Percentiles rank a stretch among this genome's conserved stretches.
Evolutionary conservation across 768 basidiomycete species (phyloP).

Genomic region (Coprinopsis sp.): DNA sequence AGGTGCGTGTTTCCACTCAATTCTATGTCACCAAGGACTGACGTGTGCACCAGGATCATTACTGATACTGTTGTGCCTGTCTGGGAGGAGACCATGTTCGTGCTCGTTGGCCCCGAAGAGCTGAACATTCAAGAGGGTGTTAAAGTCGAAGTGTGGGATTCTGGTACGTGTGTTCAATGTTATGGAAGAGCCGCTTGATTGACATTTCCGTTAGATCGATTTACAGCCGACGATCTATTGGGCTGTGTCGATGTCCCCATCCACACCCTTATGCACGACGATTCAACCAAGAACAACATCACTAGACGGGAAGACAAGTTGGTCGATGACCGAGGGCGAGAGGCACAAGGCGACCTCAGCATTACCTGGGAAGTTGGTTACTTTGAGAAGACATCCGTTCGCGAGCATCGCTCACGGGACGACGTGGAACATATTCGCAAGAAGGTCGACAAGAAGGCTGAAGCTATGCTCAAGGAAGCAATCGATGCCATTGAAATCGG

Average conservation of each 20-base stretch:
- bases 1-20: constrained; percentile 25
- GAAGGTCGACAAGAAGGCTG: constrained; percentile 33
- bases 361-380: constrained; percentile 46
- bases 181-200: not conserved
- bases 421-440: constrained; percentile 33
- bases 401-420: constrained; percentile 30
- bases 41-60: constrained; percentile 45
- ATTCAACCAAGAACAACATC: constrained; percentile 42
- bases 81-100: constrained; percentile 64
- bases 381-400: constrained; percentile 43
- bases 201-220: constrained; percentile 22
- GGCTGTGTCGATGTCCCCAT: constrained; percentile 44
- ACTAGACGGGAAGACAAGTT: constrained; percentile 43
- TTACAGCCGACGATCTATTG: constrained; percentile 45
- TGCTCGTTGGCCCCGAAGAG: constrained; percentile 61
- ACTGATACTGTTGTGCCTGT: constrained; percentile 55
- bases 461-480: constrained; percentile 11
- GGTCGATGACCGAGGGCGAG: constrained; percentile 24
- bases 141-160: constrained; percentile 68
- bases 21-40: not conserved
- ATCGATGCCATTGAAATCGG: constrained; percentile 1
- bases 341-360: constrained; percentile 31
- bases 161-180: constrained; percentile 33
- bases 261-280: constrained; percentile 26
- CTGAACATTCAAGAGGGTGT: constrained; percentile 63